Evolutionary conservation across 257 asterid species (phyloP).

Genomic region (Cinchona pubescens): DNA sequence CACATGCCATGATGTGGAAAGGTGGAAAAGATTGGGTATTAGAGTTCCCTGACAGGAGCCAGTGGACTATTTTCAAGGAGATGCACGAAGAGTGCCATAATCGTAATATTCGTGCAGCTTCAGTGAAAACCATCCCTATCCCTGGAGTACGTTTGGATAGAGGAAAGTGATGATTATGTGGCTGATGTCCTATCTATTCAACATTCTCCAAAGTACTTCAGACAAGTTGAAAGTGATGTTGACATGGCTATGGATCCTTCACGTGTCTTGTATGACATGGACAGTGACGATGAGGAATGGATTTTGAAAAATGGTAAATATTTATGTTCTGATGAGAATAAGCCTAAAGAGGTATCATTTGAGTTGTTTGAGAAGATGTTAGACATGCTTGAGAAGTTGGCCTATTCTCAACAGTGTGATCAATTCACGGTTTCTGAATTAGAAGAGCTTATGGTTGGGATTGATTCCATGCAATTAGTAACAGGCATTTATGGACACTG

Average conservation of each 20-base stretch:
- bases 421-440: conserved; percentile 65
- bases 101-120: conserved; percentile 93
- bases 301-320: conserved; percentile 34
- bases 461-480: conserved; percentile 47
- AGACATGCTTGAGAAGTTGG: conserved; percentile 71
- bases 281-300: conserved; percentile 93
- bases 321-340: conserved; percentile 20
- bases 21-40: conserved; percentile 97
- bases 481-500: conserved; percentile 64
- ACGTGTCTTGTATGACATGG: conserved; percentile 74
- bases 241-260: conserved; percentile 91
- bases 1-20: conserved; percentile 99
- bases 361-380: conserved; percentile 70
- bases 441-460: conserved; percentile 51
- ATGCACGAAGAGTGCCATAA: conserved; percentile 89
- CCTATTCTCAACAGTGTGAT: conserved; percentile 61
- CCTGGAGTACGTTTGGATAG: conserved; percentile 81
- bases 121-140: conserved; percentile 87
- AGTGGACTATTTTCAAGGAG: conserved; percentile 92
- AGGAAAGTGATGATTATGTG: conserved; percentile 53
- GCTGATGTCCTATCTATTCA: conserved; percentile 50
- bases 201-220: conserved; percentile 52
- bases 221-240: conserved; percentile 80
- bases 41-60: conserved; percentile 90
- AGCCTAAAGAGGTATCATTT: conserved; percentile 50